Percentiles rank a stretch among this genome's conserved stretches.
phyloP scores from a whole-genome alignment of 106 monocot species.

The Allium cepa region DNA sequence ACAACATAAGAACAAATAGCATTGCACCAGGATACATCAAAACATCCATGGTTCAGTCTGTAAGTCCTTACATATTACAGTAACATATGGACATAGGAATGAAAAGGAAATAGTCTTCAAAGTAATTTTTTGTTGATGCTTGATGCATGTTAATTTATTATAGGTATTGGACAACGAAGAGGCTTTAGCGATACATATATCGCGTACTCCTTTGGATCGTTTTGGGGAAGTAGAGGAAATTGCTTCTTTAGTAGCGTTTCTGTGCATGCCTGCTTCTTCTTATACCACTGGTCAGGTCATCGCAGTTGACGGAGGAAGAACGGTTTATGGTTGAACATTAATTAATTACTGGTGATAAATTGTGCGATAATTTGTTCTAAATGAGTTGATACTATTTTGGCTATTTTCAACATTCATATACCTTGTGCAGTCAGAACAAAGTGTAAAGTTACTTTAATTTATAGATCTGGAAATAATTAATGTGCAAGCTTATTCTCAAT shows the following conservation, averaged over 20 bases:
- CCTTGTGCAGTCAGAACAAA: too few relatives aligned
- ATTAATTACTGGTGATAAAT: too few relatives aligned
- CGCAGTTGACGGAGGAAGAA: conserved; percentile 28
- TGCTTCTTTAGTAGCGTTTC: conserved; percentile 25
- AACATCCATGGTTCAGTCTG: conserved; percentile 19
- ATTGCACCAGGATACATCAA: conserved; percentile 18
- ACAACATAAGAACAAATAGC: conserved; percentile 26
- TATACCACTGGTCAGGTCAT: conserved; percentile 42
- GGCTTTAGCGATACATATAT: background rate
- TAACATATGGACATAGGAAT: too few relatives aligned
- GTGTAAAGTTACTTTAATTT: too few relatives aligned
- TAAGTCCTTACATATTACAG: background rate
- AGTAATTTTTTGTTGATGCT: background rate
- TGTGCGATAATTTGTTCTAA: too few relatives aligned
- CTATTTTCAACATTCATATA: too few relatives aligned
- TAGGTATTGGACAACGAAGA: background rate
- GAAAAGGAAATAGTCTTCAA: background rate
- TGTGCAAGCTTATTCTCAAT: too few relatives aligned
- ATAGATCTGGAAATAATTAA: too few relatives aligned
- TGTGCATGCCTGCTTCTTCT: conserved; percentile 38
- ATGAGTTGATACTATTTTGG: too few relatives aligned
- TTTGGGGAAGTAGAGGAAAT: conserved; percentile 41
- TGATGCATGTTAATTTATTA: background rate
- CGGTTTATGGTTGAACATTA: background rate
- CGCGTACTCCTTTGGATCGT: conserved; percentile 18